These are phyloP conservation scores for Candida fluviatilis DNA, from an alignment of 805 yeast species.

Conservation along the genomic window DNA sequence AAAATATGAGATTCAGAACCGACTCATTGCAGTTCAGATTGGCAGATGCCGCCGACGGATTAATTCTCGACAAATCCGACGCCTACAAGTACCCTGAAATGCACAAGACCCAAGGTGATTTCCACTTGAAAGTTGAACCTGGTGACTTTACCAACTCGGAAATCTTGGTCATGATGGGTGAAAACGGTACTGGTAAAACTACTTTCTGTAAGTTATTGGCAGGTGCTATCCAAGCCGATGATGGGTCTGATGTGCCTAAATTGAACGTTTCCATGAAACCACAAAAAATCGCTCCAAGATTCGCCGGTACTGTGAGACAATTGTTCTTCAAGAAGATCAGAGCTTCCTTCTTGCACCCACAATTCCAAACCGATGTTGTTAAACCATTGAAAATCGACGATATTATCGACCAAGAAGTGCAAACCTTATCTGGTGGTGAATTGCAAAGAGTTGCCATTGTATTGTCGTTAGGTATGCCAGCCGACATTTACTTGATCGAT, in stretches of 20 bases:
- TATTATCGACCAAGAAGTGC: constrained; percentile 96
- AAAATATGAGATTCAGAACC: constrained; percentile 93
- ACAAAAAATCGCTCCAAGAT: constrained; percentile 97
- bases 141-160: constrained; percentile 97
- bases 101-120: constrained; percentile 94
- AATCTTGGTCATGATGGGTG: constrained; percentile 99
- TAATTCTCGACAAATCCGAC: constrained; percentile 73
- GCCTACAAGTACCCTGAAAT: constrained; percentile 74
- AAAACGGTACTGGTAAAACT: constrained; percentile 99
- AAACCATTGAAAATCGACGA: constrained; percentile 93
- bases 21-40: constrained; percentile 93
- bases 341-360: constrained; percentile 91
- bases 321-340: constrained; percentile 94
- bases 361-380: constrained; percentile 96
- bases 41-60: constrained; percentile 80
- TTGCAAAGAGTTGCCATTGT: constrained; percentile 98
- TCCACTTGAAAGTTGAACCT: constrained; percentile 71
- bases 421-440: constrained; percentile 98
- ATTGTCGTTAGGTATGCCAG: constrained; percentile 87
- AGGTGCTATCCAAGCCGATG: constrained; percentile 87
- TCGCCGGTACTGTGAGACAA: constrained; percentile 98
- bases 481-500: constrained; percentile 94
- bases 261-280: constrained; percentile 97
- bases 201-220: constrained; percentile 95
- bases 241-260: constrained; percentile 74